phyloP scores from a whole-genome alignment of 345 rosid species.

The Noccaea caerulescens region DNA sequence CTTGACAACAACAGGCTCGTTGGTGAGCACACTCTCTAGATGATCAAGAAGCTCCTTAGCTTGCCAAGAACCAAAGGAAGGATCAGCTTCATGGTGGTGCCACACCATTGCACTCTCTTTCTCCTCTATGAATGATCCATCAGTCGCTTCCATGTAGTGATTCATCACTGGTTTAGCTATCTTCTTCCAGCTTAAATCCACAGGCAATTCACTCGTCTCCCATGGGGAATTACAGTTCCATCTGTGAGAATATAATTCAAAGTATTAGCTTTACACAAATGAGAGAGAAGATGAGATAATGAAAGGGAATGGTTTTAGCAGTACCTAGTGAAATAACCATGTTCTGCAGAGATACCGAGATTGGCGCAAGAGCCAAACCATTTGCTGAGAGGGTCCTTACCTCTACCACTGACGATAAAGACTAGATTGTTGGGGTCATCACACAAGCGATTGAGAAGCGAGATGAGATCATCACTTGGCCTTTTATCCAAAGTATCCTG shows the following conservation, averaged over 20 bases:
- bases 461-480: slow-evolving; percentile 61
- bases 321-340: slow-evolving; percentile 81
- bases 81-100: slow-evolving; percentile 82
- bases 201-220: slow-evolving; percentile 52
- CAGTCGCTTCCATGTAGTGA: slow-evolving; percentile 74
- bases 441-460: slow-evolving; percentile 61
- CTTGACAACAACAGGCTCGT: slow-evolving; percentile 87
- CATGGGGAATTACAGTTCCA: slow-evolving; percentile 64
- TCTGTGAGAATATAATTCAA: slow-evolving; percentile 40
- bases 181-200: slow-evolving; percentile 65
- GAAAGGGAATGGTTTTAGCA: background rate
- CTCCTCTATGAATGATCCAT: slow-evolving; percentile 78
- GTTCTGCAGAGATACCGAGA: slow-evolving; percentile 85
- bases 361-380: slow-evolving; percentile 74
- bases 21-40: slow-evolving; percentile 78
- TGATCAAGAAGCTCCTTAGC: slow-evolving; percentile 90
- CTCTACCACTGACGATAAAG: slow-evolving; percentile 87
- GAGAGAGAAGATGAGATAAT: slow-evolving; percentile 1
- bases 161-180: slow-evolving; percentile 79
- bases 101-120: slow-evolving; percentile 88
- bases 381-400: slow-evolving; percentile 63
- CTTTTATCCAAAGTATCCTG: slow-evolving; percentile 55
- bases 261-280: slow-evolving; percentile 7
- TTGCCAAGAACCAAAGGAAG: slow-evolving; percentile 71
- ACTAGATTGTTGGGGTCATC: slow-evolving; percentile 73